Evolutionary conservation across 176 grass and related monocot genomes (phyloP).

Genomic region (Musa schizocarpa): DNA sequence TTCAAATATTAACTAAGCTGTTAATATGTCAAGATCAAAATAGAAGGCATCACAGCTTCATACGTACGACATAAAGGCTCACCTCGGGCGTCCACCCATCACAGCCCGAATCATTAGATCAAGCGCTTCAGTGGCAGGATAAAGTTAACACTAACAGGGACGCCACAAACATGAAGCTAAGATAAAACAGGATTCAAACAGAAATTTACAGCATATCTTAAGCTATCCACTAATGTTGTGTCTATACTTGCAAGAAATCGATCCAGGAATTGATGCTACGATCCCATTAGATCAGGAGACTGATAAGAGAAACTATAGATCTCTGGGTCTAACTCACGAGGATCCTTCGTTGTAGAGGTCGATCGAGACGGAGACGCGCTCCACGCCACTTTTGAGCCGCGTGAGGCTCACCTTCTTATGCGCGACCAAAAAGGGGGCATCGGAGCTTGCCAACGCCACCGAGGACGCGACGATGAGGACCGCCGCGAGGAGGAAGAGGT

Average conservation of each 20-base stretch:
- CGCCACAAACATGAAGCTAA: too few relatives aligned
- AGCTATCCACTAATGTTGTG: too few relatives aligned
- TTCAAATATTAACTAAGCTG: too few relatives aligned
- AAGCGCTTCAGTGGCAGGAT: too few relatives aligned
- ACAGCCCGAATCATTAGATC: too few relatives aligned
- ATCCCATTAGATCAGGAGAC: not conserved
- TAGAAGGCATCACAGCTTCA: too few relatives aligned
- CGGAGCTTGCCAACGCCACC: constrained; percentile 22
- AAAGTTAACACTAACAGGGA: too few relatives aligned
- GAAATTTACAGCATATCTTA: too few relatives aligned
- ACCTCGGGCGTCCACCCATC: too few relatives aligned
- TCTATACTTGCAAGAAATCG: not conserved
- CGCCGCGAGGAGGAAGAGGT: constrained; percentile 28
- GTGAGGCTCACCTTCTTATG: constrained; percentile 84
- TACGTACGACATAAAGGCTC: too few relatives aligned
- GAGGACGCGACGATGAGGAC: constrained; percentile 1
- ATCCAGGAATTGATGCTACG: not conserved
- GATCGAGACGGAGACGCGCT: constrained; percentile 79
- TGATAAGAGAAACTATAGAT: not conserved
- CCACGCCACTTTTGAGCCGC: constrained; percentile 62
- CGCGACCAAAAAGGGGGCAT: constrained; percentile 71
- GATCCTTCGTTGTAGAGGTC: constrained; percentile 99
- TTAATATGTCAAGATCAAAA: too few relatives aligned
- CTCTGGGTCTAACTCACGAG: constrained; percentile 30
- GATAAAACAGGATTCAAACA: too few relatives aligned